Conservation (phyloP, 441 rosid species). For the Hura crepitans region DNA sequence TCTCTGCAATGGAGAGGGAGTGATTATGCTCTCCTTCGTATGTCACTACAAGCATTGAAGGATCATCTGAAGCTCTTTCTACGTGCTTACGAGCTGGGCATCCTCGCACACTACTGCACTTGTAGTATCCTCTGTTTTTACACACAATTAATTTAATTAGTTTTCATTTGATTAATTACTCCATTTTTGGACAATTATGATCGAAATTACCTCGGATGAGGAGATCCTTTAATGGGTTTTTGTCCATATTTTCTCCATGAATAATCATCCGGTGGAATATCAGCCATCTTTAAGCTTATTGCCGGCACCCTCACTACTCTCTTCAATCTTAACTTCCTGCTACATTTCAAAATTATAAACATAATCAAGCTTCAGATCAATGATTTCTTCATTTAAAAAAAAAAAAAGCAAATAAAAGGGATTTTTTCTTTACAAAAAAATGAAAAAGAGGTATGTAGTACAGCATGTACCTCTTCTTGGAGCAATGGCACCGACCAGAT, state of each 20-base stretch:
- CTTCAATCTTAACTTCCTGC: constrained; percentile 59
- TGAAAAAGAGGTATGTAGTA: too few relatives aligned
- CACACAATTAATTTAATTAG: too few relatives aligned
- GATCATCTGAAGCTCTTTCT: constrained; percentile 77
- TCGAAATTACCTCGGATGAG: constrained; percentile 56
- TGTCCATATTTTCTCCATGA: constrained; percentile 84
- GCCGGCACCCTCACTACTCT: constrained; percentile 66
- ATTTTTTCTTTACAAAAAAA: too few relatives aligned
- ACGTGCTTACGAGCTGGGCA: constrained; percentile 97
- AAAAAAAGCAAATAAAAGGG: too few relatives aligned
- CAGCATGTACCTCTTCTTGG: constrained; percentile 79
- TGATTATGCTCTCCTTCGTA: constrained; percentile 94
- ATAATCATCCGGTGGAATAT: constrained; percentile 72
- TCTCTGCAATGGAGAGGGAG: constrained; percentile 53
- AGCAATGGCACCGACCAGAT: constrained; percentile 70
- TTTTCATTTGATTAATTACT: too few relatives aligned
- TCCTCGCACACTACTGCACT: constrained; percentile 91
- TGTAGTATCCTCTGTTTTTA: constrained; percentile 77
- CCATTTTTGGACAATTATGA: neutral
- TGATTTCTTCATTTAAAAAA: neutral
- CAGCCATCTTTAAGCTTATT: constrained; percentile 63
- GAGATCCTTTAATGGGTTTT: constrained; percentile 82
- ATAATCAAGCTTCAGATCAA: neutral
- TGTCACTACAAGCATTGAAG: constrained; percentile 71
- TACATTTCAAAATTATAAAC: neutral